phyloP scores from a whole-genome alignment of 2,329 filamentous ascomycete genomes.

The Talaromyces atroroseus region DNA sequence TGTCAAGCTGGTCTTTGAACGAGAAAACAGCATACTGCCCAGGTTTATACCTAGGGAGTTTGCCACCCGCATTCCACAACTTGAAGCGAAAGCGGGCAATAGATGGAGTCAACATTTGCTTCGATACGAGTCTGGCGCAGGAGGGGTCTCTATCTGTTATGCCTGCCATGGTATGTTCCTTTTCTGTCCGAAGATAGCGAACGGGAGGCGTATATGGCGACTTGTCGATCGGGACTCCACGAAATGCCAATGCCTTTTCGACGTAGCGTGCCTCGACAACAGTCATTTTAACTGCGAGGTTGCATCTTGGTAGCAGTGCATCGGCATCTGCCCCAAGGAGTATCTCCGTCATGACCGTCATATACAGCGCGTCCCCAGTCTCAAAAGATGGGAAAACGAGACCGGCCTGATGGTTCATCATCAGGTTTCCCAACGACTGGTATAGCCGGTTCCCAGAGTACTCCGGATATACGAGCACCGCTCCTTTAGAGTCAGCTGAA shows the following conservation, averaged over 20 bases:
- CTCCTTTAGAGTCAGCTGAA: slow-evolving; percentile 45
- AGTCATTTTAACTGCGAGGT: slow-evolving; percentile 65
- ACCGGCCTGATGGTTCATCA: slow-evolving; percentile 61
- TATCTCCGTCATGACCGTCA: slow-evolving; percentile 64
- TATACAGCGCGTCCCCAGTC: slow-evolving; percentile 66
- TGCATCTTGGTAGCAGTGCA: slow-evolving; percentile 60
- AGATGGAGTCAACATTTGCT: slow-evolving; percentile 58
- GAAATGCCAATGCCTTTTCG: slow-evolving; percentile 60
- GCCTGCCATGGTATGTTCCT: slow-evolving; percentile 18
- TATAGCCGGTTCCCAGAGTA: slow-evolving; percentile 81
- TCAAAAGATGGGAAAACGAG: slow-evolving; percentile 69
- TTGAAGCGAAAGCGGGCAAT: slow-evolving; percentile 62
- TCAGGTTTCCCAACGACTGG: slow-evolving; percentile 74
- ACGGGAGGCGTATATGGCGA: slow-evolving; percentile 78
- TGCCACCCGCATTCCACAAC: slow-evolving; percentile 30
- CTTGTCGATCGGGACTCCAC: slow-evolving; percentile 52
- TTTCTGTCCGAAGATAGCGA: slow-evolving; percentile 59
- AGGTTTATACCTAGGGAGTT: slow-evolving; percentile 49
- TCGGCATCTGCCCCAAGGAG: slow-evolving; percentile 61
- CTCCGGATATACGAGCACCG: slow-evolving; percentile 68
- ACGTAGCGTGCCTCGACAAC: slow-evolving; percentile 60
- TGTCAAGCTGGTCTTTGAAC: slow-evolving; percentile 62
- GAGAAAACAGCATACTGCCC: slow-evolving; percentile 76
- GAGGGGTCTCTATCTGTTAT: slow-evolving; percentile 19
- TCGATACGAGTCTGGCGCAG: slow-evolving; percentile 54